These are phyloP conservation scores for Dioscorea alata DNA, from an alignment of 106 monocot genomes.

Conservation along the genomic window DNA sequence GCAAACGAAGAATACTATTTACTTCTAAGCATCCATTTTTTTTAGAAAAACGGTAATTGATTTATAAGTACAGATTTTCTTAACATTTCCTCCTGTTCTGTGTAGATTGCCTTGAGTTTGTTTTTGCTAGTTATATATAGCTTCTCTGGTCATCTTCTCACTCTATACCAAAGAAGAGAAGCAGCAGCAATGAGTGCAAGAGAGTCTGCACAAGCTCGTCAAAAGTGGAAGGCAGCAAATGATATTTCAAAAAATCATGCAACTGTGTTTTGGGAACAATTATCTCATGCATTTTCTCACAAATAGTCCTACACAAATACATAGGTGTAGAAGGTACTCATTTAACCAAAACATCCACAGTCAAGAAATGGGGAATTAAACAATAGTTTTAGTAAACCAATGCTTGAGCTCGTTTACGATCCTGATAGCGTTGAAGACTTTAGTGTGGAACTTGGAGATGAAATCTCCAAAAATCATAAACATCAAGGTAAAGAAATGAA, in stretches of 20 bases:
- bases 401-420: slow-evolving; percentile 52
- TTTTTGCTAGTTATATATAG: slow-evolving; percentile 59
- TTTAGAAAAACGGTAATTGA: too few relatives aligned
- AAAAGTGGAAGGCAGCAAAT: slow-evolving; percentile 54
- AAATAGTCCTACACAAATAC: slow-evolving; percentile 8
- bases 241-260: slow-evolving; percentile 40
- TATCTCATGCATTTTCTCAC: slow-evolving; percentile 38
- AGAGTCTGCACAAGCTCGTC: slow-evolving; percentile 37
- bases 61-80: too few relatives aligned
- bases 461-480: slow-evolving; percentile 44
- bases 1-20: too few relatives aligned
- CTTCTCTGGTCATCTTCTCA: slow-evolving; percentile 47
- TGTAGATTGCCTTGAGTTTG: slow-evolving; percentile 37
- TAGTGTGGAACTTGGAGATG: slow-evolving; percentile 68
- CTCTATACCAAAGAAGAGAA: slow-evolving; percentile 38
- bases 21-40: too few relatives aligned
- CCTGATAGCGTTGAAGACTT: slow-evolving; percentile 52
- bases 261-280: slow-evolving; percentile 23
- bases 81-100: neutral
- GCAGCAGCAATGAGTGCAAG: slow-evolving; percentile 41
- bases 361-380: slow-evolving; percentile 27
- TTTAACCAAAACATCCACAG: slow-evolving; percentile 15
- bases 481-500: slow-evolving; percentile 66
- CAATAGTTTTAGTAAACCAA: slow-evolving; percentile 35
- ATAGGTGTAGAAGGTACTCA: slow-evolving; percentile 3